phyloP scores from a whole-genome alignment of 2,329 filamentous ascomycete species.

The Onygenales sp. region DNA sequence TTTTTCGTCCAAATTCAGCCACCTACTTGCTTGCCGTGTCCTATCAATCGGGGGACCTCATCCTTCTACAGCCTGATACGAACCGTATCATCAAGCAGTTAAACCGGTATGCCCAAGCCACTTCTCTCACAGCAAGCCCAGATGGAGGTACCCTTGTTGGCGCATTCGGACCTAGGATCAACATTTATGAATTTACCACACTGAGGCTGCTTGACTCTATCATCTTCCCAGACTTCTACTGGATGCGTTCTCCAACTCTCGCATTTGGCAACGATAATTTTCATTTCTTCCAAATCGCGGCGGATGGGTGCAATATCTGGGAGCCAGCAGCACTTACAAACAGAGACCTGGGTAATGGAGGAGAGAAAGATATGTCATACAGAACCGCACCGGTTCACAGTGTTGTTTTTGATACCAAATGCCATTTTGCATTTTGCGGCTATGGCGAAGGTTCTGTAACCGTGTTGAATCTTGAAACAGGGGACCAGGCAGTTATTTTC shows the following conservation, averaged over 20 bases:
- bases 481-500: slow-evolving; percentile 17
- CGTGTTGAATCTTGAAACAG: slow-evolving; percentile 21
- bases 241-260: slow-evolving; percentile 20
- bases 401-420: slow-evolving; percentile 17
- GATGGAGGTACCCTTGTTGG: slow-evolving; percentile 19
- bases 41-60: slow-evolving; percentile 17
- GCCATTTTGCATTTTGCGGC: slow-evolving; percentile 24
- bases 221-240: slow-evolving; percentile 15
- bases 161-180: slow-evolving; percentile 16
- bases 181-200: slow-evolving; percentile 22
- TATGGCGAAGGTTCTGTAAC: slow-evolving; percentile 28
- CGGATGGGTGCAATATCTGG: slow-evolving; percentile 29
- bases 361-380: slow-evolving; percentile 12
- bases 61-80: slow-evolving; percentile 21
- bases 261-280: slow-evolving; percentile 23
- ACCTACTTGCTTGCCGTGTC: no score
- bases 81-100: slow-evolving; percentile 16
- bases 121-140: slow-evolving; percentile 20
- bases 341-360: slow-evolving; percentile 14
- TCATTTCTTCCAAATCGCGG: slow-evolving; percentile 27
- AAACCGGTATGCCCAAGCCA: slow-evolving; percentile 19
- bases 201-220: slow-evolving; percentile 19
- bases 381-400: slow-evolving; percentile 17
- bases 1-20: no score
- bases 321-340: slow-evolving; percentile 16